Percentiles rank a stretch among this genome's conserved stretches.
These are phyloP conservation scores for Elsinoe batatas DNA, from an alignment of 2,329 filamentous ascomycete genomes.

Conservation along the genomic window DNA sequence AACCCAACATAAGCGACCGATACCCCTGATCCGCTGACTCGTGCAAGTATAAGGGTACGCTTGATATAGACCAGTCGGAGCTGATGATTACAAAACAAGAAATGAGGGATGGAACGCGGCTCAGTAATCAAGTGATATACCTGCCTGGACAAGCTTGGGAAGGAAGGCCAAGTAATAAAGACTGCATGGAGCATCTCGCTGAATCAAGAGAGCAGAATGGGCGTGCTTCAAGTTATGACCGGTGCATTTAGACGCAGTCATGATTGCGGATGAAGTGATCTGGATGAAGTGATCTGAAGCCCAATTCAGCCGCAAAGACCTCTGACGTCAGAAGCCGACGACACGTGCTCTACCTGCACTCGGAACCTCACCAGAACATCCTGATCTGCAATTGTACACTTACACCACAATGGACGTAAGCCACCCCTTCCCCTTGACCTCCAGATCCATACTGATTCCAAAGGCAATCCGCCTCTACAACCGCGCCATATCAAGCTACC, in stretches of 20 bases:
- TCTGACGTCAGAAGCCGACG: neutral
- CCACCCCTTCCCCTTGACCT: neutral
- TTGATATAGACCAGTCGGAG: neutral
- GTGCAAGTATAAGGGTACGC: neutral
- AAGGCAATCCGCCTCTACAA: conserved; percentile 36
- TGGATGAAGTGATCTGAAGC: neutral
- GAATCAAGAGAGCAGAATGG: too few species aligned
- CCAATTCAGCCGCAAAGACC: neutral
- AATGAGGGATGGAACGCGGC: neutral
- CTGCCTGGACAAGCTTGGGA: neutral
- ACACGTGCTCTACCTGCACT: neutral
- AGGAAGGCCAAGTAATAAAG: too few species aligned
- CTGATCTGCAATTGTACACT: neutral
- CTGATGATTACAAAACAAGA: conserved; percentile 8
- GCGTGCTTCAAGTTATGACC: too few species aligned
- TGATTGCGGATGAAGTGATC: neutral
- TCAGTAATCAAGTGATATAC: neutral
- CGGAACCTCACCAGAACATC: neutral
- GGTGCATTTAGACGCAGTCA: neutral
- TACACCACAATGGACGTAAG: neutral
- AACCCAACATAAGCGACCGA: neutral
- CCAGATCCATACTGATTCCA: neutral
- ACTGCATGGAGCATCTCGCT: too few species aligned
- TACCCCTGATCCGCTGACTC: neutral
- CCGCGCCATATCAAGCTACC: conserved; percentile 32